Evolutionary conservation across 2,329 filamentous ascomycete genomes (phyloP).

Genomic region (Orbilia brochopaga): DNA sequence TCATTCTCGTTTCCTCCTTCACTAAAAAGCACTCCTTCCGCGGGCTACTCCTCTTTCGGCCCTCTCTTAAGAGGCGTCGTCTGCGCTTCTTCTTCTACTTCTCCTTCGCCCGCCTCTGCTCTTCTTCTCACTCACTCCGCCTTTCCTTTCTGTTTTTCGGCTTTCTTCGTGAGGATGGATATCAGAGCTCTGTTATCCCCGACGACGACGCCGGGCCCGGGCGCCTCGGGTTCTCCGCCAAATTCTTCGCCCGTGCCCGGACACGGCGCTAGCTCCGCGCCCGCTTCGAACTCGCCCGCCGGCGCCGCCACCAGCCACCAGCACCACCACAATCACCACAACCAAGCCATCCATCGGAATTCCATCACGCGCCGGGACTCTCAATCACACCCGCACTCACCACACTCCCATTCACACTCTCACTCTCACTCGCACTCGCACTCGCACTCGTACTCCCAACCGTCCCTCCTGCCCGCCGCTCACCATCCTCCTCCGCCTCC

Average conservation of each 20-base stretch:
- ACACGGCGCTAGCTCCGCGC: constrained; percentile 15
- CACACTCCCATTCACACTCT: not conserved
- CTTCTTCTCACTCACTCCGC: not conserved
- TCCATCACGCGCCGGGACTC: not conserved
- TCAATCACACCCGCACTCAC: not conserved
- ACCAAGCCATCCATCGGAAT: not conserved
- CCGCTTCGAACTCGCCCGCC: constrained; percentile 3
- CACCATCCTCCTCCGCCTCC: not conserved
- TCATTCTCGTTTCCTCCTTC: constrained; percentile 10
- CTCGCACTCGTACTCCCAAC: no score
- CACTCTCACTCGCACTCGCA: no score
- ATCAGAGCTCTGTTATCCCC: constrained; percentile 49
- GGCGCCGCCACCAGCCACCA: constrained; percentile 1
- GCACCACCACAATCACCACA: not conserved
- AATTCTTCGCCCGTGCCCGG: constrained; percentile 50
- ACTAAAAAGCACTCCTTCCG: no score
- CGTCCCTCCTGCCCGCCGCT: not conserved
- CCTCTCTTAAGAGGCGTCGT: constrained; percentile 1
- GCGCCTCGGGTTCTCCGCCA: constrained; percentile 41
- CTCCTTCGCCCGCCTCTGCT: not conserved
- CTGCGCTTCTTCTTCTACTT: no score
- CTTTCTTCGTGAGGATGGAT: constrained; percentile 36
- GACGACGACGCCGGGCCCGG: constrained; percentile 49
- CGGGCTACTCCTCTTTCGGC: constrained; percentile 1
- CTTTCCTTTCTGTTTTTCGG: not conserved